phyloP scores from a whole-genome alignment of 306 rosid genomes.

The Vigna trinervia region DNA sequence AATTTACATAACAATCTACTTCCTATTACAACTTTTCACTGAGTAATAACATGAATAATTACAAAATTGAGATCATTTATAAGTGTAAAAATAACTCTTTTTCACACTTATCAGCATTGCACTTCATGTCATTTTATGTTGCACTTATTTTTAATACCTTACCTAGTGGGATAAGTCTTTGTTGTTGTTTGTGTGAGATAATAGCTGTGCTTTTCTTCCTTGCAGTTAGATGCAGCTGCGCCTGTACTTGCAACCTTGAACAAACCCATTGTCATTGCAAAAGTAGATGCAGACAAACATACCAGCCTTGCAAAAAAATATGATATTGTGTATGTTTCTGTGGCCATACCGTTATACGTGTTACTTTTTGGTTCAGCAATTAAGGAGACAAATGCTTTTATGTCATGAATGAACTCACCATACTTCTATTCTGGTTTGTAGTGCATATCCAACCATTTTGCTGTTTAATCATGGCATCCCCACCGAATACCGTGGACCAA shows the following conservation, averaged over 20 bases:
- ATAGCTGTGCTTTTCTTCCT: slow-evolving; percentile 34
- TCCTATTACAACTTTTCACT: too few species aligned
- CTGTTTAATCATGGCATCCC: slow-evolving; percentile 83
- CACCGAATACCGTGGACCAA: slow-evolving; percentile 81
- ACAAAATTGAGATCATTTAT: too few species aligned
- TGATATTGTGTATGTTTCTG: slow-evolving; percentile 70
- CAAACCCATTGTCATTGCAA: slow-evolving; percentile 80
- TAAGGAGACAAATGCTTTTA: slow-evolving; percentile 11
- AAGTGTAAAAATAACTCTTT: too few species aligned
- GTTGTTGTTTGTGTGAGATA: not conserved
- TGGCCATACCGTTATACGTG: not conserved
- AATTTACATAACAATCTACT: too few species aligned
- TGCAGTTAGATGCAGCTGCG: slow-evolving; percentile 93
- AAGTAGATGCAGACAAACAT: slow-evolving; percentile 87
- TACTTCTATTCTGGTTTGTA: slow-evolving; percentile 48
- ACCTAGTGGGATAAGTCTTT: too few species aligned
- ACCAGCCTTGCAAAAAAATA: slow-evolving; percentile 69
- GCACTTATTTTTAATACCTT: not conserved
- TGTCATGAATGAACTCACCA: slow-evolving; percentile 31
- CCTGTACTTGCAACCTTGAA: slow-evolving; percentile 78
- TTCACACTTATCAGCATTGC: not conserved
- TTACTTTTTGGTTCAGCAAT: slow-evolving; percentile 31
- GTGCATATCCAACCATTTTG: slow-evolving; percentile 84
- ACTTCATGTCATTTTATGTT: not conserved
- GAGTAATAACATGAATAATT: too few species aligned